Evolutionary conservation across 768 basidiomycete genomes (phyloP), one percentile per base, ranked within the genome.

Genomic region (Boletellus ananas): DNA sequence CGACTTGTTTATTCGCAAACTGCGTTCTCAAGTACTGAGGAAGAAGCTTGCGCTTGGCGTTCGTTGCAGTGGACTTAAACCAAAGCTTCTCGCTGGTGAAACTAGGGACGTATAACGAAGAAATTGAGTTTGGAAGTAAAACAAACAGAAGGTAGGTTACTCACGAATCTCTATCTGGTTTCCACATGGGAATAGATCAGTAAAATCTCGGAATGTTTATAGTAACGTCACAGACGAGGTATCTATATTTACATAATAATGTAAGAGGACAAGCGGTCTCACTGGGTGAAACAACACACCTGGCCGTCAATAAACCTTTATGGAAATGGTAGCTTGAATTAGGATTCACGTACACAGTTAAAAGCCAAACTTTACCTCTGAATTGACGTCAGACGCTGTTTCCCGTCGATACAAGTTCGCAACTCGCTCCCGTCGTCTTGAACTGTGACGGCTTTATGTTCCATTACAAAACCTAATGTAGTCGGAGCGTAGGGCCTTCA

Each of bases 381-480:
- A 23, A 87, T 79, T 0, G 85, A 85, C 0, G 85, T 85, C 52
- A 87, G 61, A 29, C 85, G 73, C 55, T 87, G 85, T 60, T 87
- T 87, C n/a, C 85, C 85, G 54, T 87, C 86, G 13, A 85, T 84
- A 52, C 84, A 86, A 0, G 73, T 72, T 18, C 78, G 73, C 17
- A 59, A 57, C 53, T 79, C 78, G 7, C 60, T 63, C 4, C 75
- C 77, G 31, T 80, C 73, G 3, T 72, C 65, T 16, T 64, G 58
- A 3, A 52, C 45, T 0, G 63, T 67, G 6, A 76, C 73, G 33
- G 74, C 78, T 81, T 12, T 49, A 40, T 3, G 27, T 16, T 31
- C 6, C 23, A 34, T 38, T 27, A 12, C 29, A n/a, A 58, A 34
- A 47, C n/a, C 14, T 43, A 51, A 34, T 21, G 33, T 23, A 9